Evolutionary conservation across 345 rosid genomes (phyloP), one percentile per base, ranked within the genome.

Genomic region (Microthlaspi erraticum): DNA sequence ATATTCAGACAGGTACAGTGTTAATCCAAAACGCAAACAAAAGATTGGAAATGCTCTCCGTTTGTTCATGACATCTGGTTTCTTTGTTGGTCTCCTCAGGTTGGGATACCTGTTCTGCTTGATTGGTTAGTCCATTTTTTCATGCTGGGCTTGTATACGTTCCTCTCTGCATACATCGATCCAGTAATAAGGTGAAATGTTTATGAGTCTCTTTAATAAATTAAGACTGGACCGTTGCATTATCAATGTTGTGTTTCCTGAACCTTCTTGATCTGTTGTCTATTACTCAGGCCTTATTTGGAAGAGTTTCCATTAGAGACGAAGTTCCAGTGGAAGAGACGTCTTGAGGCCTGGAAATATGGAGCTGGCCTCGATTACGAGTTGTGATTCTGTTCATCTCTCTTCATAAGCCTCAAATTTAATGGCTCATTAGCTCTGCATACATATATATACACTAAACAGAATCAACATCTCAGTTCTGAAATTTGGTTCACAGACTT

Each of bases 111-210:
- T 26, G 91, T 82, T 71, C 91, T 93, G 52, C 78, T 91, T 0
- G 90, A 91, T 70, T 93, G 98, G 97, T 85, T 84, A 20, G 84
- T 82, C 56, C 96, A 91, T 74, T 91, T 86, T 78, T 82, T 87
- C 83, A 83, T 93, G 92, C 84, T 93, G 51, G 89, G 95, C 20
- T 85, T 72, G 60, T 93, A 91, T 70, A 91, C 98, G 1, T 78
- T 93, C 72, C 96, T 91, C 70, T 87, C 94, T 5, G 81, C 86
- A 71, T 88, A 66, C 61, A 78, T 83, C 33, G 94, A 89, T 73
- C 97, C 98, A 63, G 62, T 82, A 2, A 78, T 91, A 56, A 84
- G 98, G 98, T 93, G 76, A 71, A 26, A 8, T 55, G 11, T 32
- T 63, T 13, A 5, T 23, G 57, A 62, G 20, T 45, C 44, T 52